Evolutionary conservation across 306 rosid genomes (phyloP), one percentile per base, ranked within the genome.

Genomic region (Cicer arietinum): DNA sequence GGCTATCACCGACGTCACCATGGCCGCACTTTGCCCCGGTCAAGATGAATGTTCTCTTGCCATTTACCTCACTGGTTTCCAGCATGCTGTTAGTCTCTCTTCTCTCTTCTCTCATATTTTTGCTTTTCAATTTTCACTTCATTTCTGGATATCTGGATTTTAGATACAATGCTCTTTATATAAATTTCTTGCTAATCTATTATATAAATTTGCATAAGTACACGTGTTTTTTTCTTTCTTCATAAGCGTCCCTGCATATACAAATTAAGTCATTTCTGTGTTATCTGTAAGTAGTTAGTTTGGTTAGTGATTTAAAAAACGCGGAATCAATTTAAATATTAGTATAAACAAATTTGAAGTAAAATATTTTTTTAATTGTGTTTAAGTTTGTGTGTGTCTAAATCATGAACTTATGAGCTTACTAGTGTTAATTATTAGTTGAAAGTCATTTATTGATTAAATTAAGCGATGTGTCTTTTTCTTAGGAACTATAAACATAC

Each of bases 61-160:
- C 82, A 94, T 91, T 71, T 94, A 90, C 80, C 97, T 94, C 82
- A n/a, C 88, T 17, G 96, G 92, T 6, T 80, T 85, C 65, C 94
- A 90, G 10, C 94, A 94, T 7, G 96, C 86, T 75, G 98, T 94
- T 8, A 73, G 83, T 73, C 41, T 12, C 10, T 9, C 20, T 9
- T n/a, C 8, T 39, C 13, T 50, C 5, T 25, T 25, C 2, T 2
- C 35, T 25, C 2, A 25, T 25, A 0, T 30, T 0, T 48, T 17
- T 8, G 0, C 0, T 5, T 6, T 6, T 37, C 20, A 5, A 22
- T 58, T 58, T 58, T 1, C 8, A 53, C 0, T 11, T 8, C 1
- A 8, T 54, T 5, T 54, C 37, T 5, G 5, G 2, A 6, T 11
- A 48, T 13, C 53, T 11, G 13, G 16, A 5, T 7, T 48, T 7